Base-by-base conservation (phyloP, 176 grass and related monocot genomes). In the Canna indica region DNA sequence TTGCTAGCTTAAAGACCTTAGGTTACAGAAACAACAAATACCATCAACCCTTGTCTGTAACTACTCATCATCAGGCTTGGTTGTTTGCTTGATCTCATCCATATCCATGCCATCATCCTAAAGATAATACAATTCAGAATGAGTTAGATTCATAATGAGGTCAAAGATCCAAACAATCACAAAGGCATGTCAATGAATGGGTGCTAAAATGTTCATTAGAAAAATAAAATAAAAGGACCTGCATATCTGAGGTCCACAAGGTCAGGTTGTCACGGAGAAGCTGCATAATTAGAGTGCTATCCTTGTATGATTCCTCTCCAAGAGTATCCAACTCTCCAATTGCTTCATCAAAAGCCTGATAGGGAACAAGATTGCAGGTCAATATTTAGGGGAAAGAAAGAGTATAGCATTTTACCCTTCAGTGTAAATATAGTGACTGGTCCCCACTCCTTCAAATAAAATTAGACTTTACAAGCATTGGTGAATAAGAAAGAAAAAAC, bases 231-330 rank as follows among this genome's bases (percentile, higher is more conserved):
- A 25, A 9, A 68, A 57, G 14, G 65, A 97, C 93, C 93, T 97
- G 93, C 93, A 97, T 93, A 80, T 97, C 93, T 46, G 93, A 97
- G 67, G 86, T 97, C 93, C 93, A 97, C 75, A 97, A 78, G 36
- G 93, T 94, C 47, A 99, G 89, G 77, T 99, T 99, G 78, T 99
- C 95, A 9, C 95, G 90, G n/a, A 99, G 88, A 75, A 99, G 95
- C 73, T 99, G 95, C 95, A 99, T 99, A 26, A 99, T 99, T 27
- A 99, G 59, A 44, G 95, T 99, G 78, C 95, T 99, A 62, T 99
- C 95, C 82, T 99, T 99, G 87, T 99, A 99, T 20, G 95, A 93
- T 70, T 99, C 95, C 71, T 99, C 95, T 64, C 95, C 95, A 41
- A 99, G 90, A 45, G 86, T 81, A 82, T 99, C 95, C 52, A 99